Evolutionary conservation across 306 rosid species (phyloP), one percentile per base, ranked within the genome.

Genomic region (Astragalus glycyphyllos): DNA sequence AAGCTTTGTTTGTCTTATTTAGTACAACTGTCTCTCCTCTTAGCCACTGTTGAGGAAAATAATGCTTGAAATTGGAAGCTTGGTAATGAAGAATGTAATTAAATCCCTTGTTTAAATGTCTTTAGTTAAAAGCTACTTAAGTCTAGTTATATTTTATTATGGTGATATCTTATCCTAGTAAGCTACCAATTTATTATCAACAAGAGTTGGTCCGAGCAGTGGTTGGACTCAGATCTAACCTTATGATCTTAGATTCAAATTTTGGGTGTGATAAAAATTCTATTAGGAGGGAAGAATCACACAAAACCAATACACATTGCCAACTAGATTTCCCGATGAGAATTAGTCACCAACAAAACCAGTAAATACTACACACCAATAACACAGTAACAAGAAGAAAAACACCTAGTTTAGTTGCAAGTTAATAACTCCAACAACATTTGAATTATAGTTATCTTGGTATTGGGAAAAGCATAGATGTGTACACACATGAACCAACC

Each of bases 11-110:
- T 68, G 41, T 76, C 71, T 51, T 56, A 31, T 69, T 77, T 38
- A 69, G 63, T 48, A 49, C 49, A 50, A 63, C 56, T 20, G 60
- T 69, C 10, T 57, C 74, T 71, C 44, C 66, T 29, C 44, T 65
- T 47, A 48, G 7, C 42, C 8, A 9, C 54, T 23, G 1, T 0
- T 5, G 23, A 9, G 46, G 15, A 55, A 75, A 67, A 13, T 3
- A 20, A 35, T 9, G 50, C n/a, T 57, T 50, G 16, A 42, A 73
- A 7, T 67, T 34, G 17, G 74, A 58, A 48, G 61, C 61, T 68
- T 76, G 75, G n/a, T 29, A 32, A 5, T 42, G 64, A 63, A 73
- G 78, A 63, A 51, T 50, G 14, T 48, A 3, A 38, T 17, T 23
- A 49, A 49, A 44, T 29, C 55, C 34, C 11, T 59, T 55, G 44